Base-by-base conservation (phyloP, 2,329 filamentous ascomycete species). In the Metarhizium guizhouense region DNA sequence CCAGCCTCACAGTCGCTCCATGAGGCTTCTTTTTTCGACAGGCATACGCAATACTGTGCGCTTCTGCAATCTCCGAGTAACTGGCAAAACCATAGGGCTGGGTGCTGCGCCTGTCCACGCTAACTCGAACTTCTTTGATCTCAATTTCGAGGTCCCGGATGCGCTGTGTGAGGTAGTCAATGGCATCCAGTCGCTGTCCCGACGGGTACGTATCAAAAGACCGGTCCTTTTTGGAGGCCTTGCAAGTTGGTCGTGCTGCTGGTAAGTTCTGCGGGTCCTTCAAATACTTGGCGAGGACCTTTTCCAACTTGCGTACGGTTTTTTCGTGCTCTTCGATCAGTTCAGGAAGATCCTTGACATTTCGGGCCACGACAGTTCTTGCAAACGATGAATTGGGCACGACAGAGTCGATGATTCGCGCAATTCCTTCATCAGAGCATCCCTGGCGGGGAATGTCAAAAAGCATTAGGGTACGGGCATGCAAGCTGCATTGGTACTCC, bases 11-110 rank as follows among this genome's bases (percentile, higher is more conserved):
- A 0, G 82, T 88, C 0, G 90, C 85, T 5, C 90, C 90, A 45
- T 88, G 79, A 0, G 90, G 89, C 62, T 87, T 87, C 74, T 94
- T 94, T 51, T 84, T 88, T 57, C 88, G 87, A 25, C 87, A 83
- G 10, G 85, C 81, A 71, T 88, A 95, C 11, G 92, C 94, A 59
- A 95, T 91, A 20, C 82, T 83, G 66, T 99, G 94, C 0, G 94
- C 90, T 63, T 95, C 89, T 56, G 85, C 80, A 55, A 99, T 95
- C 47, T 86, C 86, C 47, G 93, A 85, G 73, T 94, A 99, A 64
- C 90, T 96, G 8, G 93, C 92, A 68, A 99, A 99, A 0, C 94
- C 94, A 66, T 92, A 99, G 0, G 90, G 80, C 80, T 95, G 87
- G 16, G 92, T 87, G 67, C 93, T 90, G 52, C 92, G 85, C 68